Conservation (phyloP, 345 rosid species). For the Salix suchowensis region DNA sequence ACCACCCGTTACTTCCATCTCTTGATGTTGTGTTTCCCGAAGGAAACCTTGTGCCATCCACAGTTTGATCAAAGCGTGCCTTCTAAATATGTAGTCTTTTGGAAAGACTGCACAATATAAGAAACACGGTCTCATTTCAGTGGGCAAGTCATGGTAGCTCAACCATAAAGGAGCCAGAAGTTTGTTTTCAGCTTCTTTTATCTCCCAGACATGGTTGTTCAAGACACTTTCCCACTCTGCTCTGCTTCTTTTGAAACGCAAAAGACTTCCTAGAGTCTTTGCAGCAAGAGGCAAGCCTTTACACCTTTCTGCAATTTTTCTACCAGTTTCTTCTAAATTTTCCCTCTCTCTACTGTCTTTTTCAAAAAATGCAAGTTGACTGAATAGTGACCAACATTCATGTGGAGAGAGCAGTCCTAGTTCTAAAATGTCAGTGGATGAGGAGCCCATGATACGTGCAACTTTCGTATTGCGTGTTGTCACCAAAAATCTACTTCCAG, state of each 20-base stretch:
- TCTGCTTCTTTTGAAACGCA: background rate
- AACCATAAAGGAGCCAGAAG: constrained; percentile 7
- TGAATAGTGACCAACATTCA: too few species aligned
- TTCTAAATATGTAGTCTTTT: background rate
- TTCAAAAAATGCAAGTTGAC: too few species aligned
- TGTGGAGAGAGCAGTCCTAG: too few species aligned
- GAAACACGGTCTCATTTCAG: background rate
- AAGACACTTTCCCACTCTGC: constrained; percentile 22
- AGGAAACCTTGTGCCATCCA: constrained; percentile 20
- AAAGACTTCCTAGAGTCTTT: constrained; percentile 1
- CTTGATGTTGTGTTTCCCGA: background rate
- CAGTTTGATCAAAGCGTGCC: background rate
- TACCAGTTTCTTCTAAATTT: background rate
- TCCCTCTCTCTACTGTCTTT: too few species aligned
- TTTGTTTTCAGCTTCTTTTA: constrained; percentile 4
- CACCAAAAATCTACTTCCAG: too few species aligned
- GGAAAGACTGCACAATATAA: constrained; percentile 6
- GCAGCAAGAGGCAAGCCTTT: constrained; percentile 8
- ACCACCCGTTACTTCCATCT: background rate
- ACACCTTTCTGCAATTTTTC: background rate
- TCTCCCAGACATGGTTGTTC: constrained; percentile 10
- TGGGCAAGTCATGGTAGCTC: constrained; percentile 7
- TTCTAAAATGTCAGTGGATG: too few species aligned
- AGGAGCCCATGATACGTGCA: too few species aligned
- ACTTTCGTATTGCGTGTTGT: too few species aligned